phyloP scores from a whole-genome alignment of 1,139 yeast species.

The Sugiyamaella castrensis region DNA sequence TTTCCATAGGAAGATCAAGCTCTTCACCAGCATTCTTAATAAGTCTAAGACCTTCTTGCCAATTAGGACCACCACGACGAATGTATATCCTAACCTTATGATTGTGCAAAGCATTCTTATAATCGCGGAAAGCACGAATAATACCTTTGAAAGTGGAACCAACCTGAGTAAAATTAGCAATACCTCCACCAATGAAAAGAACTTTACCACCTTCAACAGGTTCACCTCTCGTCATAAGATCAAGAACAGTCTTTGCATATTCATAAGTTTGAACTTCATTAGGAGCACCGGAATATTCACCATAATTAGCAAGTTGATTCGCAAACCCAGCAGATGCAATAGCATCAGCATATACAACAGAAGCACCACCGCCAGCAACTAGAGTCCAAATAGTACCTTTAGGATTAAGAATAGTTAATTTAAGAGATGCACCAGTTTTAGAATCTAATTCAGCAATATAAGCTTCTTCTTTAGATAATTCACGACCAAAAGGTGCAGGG shows the following conservation, averaged over 20 bases:
- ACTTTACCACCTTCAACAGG: conserved; percentile 44
- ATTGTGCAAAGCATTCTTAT: conserved; percentile 37
- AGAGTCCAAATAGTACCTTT: conserved; percentile 47
- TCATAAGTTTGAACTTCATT: conserved; percentile 48
- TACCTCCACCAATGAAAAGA: conserved; percentile 48
- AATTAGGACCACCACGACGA: conserved; percentile 49
- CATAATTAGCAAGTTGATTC: conserved; percentile 45
- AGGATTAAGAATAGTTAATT: conserved; percentile 45
- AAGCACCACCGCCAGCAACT: conserved; percentile 49
- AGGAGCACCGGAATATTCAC: conserved; percentile 47
- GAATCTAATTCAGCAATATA: conserved; percentile 49
- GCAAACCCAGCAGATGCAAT: conserved; percentile 48
- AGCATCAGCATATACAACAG: conserved; percentile 49
- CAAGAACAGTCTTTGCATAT: conserved; percentile 48
- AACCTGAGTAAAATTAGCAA: conserved; percentile 49
- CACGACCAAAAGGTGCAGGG: conserved; percentile 51
- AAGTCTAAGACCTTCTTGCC: conserved; percentile 48
- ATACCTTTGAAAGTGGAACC: conserved; percentile 50
- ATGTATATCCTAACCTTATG: conserved; percentile 45
- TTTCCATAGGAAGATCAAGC: conserved; percentile 46
- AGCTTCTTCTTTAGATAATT: conserved; percentile 45
- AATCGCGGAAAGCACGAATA: conserved; percentile 47
- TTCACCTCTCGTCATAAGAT: conserved; percentile 45
- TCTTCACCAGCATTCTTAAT: conserved; percentile 47
- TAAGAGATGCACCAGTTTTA: conserved; percentile 48